A percentile compares a stretch with the other conserved stretches of the same genome.
Evolutionary conservation across 768 basidiomycete species (phyloP).

Genomic region (Pholiota microspora): DNA sequence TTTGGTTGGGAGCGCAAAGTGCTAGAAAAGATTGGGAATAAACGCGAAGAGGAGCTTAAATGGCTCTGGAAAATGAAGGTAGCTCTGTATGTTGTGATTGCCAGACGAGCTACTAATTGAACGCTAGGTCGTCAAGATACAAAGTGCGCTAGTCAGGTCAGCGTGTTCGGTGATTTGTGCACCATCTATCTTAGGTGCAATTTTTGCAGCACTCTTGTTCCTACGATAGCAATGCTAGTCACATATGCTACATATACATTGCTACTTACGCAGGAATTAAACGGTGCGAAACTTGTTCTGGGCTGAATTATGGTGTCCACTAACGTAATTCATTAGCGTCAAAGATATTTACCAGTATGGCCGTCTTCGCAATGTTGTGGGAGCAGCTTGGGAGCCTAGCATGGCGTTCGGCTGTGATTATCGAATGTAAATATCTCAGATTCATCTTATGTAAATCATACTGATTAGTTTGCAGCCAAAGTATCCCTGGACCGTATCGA

Average conservation of each 20-base stretch:
- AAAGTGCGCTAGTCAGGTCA: not conserved
- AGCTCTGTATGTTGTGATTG: not conserved
- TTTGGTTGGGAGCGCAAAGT: not conserved
- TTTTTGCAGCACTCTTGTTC: slow-evolving; percentile 20
- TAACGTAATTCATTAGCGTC: slow-evolving; percentile 26
- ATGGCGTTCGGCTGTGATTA: slow-evolving; percentile 20
- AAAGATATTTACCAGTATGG: slow-evolving; percentile 51
- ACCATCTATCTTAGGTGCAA: not conserved
- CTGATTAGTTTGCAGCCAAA: slow-evolving; percentile 18
- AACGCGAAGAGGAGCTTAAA: not conserved
- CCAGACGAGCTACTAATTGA: not conserved
- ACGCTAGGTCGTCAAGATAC: not conserved
- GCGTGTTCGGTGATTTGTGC: not conserved
- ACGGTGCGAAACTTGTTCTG: slow-evolving; percentile 14
- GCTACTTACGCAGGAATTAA: slow-evolving; percentile 40
- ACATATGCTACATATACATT: slow-evolving; percentile 59
- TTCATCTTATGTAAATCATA: not conserved
- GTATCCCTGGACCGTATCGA: slow-evolving; percentile 62
- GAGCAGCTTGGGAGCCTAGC: slow-evolving; percentile 43
- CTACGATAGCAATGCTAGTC: slow-evolving; percentile 62
- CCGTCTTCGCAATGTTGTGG: slow-evolving; percentile 63
- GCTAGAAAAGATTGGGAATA: not conserved
- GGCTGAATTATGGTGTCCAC: no score
- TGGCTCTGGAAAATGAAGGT: not conserved
- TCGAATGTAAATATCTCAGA: slow-evolving; percentile 34